These are phyloP conservation scores for Sphagnum contortum DNA, from an alignment of 225 moss, liverwort and hornwort species.

Conservation along the genomic window DNA sequence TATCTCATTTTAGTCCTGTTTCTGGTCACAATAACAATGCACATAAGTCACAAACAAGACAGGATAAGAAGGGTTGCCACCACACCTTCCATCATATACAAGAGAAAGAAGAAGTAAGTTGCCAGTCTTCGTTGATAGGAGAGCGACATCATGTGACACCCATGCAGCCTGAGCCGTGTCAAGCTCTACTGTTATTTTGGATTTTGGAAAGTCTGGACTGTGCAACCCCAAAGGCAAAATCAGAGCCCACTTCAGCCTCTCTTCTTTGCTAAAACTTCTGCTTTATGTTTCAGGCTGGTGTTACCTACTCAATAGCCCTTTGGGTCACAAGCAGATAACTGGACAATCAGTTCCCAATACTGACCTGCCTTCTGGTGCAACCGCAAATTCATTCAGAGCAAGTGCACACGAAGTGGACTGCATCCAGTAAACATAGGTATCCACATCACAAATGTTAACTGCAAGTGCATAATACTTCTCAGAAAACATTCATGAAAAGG, in stretches of 20 bases:
- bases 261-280: too few relatives aligned
- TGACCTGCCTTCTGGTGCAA: slow-evolving; percentile 69
- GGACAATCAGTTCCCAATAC: neutral
- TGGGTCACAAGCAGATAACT: too few relatives aligned
- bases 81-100: slow-evolving; percentile 75
- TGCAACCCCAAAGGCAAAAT: slow-evolving; percentile 1
- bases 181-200: slow-evolving; percentile 88
- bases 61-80: too few relatives aligned
- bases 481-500: slow-evolving; percentile 2
- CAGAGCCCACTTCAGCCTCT: too few relatives aligned
- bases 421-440: neutral
- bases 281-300: too few relatives aligned
- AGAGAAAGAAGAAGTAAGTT: slow-evolving; percentile 83
- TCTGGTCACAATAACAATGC: too few relatives aligned
- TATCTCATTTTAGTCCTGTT: too few relatives aligned
- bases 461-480: neutral
- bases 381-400: slow-evolving; percentile 86
- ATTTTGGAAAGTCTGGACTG: slow-evolving; percentile 76
- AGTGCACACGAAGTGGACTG: slow-evolving; percentile 87
- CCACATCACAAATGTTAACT: neutral
- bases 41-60: too few relatives aligned
- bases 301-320: too few relatives aligned
- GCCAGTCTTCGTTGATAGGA: slow-evolving; percentile 90
- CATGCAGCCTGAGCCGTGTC: slow-evolving; percentile 93
- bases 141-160: slow-evolving; percentile 90